Conservation (phyloP, 2,329 filamentous ascomycete genomes). For the Cercospora sojina region DNA sequence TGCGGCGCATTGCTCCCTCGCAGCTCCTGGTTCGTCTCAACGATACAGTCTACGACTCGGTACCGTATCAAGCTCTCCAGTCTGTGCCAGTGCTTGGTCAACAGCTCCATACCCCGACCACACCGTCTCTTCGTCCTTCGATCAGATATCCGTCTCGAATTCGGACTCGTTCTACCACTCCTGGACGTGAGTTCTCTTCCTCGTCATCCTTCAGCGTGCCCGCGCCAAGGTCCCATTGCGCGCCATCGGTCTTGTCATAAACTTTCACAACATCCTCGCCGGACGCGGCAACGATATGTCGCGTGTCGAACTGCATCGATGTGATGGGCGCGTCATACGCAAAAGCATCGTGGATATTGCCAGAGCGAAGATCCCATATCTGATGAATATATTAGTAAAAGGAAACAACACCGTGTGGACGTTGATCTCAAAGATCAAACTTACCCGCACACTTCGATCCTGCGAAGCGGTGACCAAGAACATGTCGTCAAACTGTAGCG, state of each 20-base stretch:
- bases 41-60: too few relatives aligned
- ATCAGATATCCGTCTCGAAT: conserved; percentile 93
- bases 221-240: conserved; percentile 94
- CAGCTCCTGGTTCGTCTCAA: background rate
- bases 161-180: conserved; percentile 74
- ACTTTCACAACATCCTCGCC: conserved; percentile 95
- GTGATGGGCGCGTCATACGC: conserved; percentile 91
- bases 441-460: conserved; percentile 90
- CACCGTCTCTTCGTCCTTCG: conserved; percentile 83
- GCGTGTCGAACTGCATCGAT: conserved; percentile 94
- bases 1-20: background rate
- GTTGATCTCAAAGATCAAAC: conserved; percentile 41
- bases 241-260: conserved; percentile 93
- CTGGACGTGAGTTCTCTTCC: conserved; percentile 50
- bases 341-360: conserved; percentile 92
- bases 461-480: conserved; percentile 90
- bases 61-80: too few relatives aligned
- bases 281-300: conserved; percentile 84
- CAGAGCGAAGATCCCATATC: conserved; percentile 98
- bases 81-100: conserved; percentile 37
- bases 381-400: conserved; percentile 45
- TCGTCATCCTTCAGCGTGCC: conserved; percentile 63
- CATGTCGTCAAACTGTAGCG: conserved; percentile 92
- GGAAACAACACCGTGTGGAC: too few relatives aligned
- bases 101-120: conserved; percentile 88